Evolutionary conservation across 2,329 filamentous ascomycete species (phyloP), one percentile per base, ranked within the genome.

Genomic region (Pseudogymnoascus sp.): DNA sequence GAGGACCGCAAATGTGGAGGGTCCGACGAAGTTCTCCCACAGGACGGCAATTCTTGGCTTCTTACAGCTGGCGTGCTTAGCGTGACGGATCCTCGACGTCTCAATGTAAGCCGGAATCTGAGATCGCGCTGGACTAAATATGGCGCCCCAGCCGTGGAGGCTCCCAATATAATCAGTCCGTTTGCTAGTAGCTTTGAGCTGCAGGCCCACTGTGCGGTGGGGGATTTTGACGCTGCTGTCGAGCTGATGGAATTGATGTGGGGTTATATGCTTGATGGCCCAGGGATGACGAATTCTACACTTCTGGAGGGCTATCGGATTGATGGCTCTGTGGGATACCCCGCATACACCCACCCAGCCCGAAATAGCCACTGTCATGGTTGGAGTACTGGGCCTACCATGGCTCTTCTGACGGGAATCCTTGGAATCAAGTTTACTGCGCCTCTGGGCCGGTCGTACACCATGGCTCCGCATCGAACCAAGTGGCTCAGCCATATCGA

Each of bases 121-220:
- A 67, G 68, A 8, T 64, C 71, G 9, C 72, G 76, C 60, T 79
- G 78, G 77, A 74, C 70, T 4, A 68, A 69, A 3, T 76, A 75
- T 63, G 78, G 78, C n/a, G 75, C 77, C 3, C 76, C 75, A 3
- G 74, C 76, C 1, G 74, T 74, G 0, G 76, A 78, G 63, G 72
- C 73, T 1, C 69, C 67, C 2, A 67, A 70, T 37, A 75, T 75
- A 4, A 69, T 78, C 20, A 75, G 72, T 0, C 75, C 75, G 0
- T 78, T 77, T 66, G 73, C 76, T 59, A 69, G 69, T 5, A 70
- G 71, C 35, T 77, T 77, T 63, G 76, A 78, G 60, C 64, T 78
- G 3, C 74, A 76, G 59, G 75, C 73, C 1, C 74, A 79, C 65
- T 74, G 74, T 47, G 67, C 73, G 3, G 74, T 76, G 8, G 70